Conservation (phyloP, 805 yeast species). For the Starmera caribaea region DNA sequence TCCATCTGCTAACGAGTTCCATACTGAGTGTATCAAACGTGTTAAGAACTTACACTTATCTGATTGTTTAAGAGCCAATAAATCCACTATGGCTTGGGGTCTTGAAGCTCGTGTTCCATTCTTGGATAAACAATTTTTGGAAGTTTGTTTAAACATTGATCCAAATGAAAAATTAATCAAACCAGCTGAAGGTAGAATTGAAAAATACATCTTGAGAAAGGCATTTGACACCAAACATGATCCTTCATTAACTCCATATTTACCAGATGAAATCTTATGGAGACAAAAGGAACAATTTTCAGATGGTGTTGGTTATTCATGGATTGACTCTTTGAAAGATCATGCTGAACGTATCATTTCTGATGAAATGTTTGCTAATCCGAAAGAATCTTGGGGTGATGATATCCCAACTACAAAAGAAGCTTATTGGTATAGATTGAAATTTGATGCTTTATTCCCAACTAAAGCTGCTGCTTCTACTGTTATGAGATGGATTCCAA, state of each 20-base stretch:
- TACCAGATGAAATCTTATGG: conserved; percentile 96
- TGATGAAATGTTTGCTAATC: conserved; percentile 85
- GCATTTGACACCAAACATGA: conserved; percentile 93
- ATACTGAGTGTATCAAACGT: conserved; percentile 88
- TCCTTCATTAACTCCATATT: conserved; percentile 68
- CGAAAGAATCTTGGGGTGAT: conserved; percentile 92
- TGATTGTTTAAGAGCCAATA: conserved; percentile 98
- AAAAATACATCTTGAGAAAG: conserved; percentile 92
- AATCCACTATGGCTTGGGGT: conserved; percentile 99
- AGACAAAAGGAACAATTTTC: conserved; percentile 99
- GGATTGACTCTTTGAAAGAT: conserved; percentile 98
- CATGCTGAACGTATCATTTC: conserved; percentile 79
- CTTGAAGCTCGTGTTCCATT: conserved; percentile 99
- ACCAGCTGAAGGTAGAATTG: conserved; percentile 66
- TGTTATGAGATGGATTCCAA: conserved; percentile 99
- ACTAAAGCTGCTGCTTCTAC: conserved; percentile 89
- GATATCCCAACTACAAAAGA: conserved; percentile 97
- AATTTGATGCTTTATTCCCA: conserved; percentile 90
- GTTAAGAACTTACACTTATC: conserved; percentile 96
- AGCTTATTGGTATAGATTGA: conserved; percentile 97
- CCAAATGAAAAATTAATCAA: conserved; percentile 87
- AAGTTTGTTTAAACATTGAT: conserved; percentile 87
- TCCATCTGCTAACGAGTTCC: conserved; percentile 89
- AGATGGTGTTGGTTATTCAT: conserved; percentile 98
- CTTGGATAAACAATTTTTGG: conserved; percentile 88